Evolutionary conservation across 331 rosid genomes (phyloP).

Genomic region (Quercus tomentella): DNA sequence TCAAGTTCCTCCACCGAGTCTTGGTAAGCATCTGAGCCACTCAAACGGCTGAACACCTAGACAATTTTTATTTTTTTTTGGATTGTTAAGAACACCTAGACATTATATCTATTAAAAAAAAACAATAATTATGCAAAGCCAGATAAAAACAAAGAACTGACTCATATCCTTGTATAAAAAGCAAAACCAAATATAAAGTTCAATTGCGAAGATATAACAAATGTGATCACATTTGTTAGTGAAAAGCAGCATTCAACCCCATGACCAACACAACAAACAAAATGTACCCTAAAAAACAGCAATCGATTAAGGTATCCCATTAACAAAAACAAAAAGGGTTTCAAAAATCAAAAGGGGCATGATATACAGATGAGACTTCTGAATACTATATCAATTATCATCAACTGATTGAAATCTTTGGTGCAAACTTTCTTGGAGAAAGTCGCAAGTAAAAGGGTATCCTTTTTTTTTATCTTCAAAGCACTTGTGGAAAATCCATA

Average conservation of each 20-base stretch:
- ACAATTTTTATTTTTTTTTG: background rate
- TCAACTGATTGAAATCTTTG: background rate
- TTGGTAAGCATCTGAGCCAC: conserved; percentile 23
- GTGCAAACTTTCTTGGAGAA: background rate
- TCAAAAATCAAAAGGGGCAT: background rate
- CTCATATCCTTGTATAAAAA: background rate
- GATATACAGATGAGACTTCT: background rate
- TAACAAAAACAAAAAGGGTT: background rate
- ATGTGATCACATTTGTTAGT: background rate
- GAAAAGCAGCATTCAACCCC: background rate
- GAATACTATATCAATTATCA: background rate
- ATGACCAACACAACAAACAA: background rate
- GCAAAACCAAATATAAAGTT: background rate
- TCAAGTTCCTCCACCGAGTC: conserved; percentile 31
- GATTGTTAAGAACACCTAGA: too few species aligned
- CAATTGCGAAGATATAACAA: too few species aligned
- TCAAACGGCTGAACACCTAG: conserved; percentile 24
- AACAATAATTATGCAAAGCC: background rate
- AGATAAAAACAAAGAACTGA: background rate
- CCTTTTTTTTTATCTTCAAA: background rate
- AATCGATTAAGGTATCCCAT: background rate
- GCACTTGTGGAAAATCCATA: background rate
- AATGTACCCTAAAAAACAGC: background rate
- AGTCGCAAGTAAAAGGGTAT: background rate
- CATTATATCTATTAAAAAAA: background rate